Evolutionary conservation across 208 protist species (phyloP).

Genomic region (Trichomonas vaginalis): DNA sequence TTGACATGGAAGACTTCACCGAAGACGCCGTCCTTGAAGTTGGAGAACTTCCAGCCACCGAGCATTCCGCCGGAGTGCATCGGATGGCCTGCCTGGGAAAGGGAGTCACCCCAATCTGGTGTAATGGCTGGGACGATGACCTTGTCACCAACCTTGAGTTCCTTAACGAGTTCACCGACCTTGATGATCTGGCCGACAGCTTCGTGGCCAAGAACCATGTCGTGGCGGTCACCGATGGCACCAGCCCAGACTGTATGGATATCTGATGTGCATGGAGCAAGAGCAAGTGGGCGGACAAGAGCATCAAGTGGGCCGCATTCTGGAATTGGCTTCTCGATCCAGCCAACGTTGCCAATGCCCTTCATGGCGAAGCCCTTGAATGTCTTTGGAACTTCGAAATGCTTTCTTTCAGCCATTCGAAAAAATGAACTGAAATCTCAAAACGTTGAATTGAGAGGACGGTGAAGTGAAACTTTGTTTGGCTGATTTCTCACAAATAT

Average conservation of each 20-base stretch:
- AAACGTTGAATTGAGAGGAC: no score
- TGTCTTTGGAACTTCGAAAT: background rate
- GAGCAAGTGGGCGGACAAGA: background rate
- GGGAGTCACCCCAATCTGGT: background rate
- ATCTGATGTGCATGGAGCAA: constrained; percentile 15
- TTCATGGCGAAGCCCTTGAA: background rate
- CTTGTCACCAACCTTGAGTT: background rate
- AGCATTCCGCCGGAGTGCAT: constrained; percentile 13
- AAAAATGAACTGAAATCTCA: no score
- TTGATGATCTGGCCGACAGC: background rate
- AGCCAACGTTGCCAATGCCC: background rate
- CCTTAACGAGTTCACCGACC: background rate
- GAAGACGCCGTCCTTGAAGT: constrained; percentile 13
- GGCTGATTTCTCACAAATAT: no score
- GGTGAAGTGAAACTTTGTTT: no score
- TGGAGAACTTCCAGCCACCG: constrained; percentile 9
- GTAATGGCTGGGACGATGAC: constrained; percentile 14
- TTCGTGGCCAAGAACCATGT: background rate
- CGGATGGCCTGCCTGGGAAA: background rate
- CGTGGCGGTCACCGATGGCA: background rate
- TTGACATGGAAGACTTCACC: background rate
- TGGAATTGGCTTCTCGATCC: background rate
- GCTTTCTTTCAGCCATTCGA: no score
- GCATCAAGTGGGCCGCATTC: background rate
- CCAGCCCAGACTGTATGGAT: background rate